Percentiles rank a stretch among this genome's conserved stretches.
Conservation (phyloP, 352 stramenopile genomes). For the Pythium coloratum region DNA sequence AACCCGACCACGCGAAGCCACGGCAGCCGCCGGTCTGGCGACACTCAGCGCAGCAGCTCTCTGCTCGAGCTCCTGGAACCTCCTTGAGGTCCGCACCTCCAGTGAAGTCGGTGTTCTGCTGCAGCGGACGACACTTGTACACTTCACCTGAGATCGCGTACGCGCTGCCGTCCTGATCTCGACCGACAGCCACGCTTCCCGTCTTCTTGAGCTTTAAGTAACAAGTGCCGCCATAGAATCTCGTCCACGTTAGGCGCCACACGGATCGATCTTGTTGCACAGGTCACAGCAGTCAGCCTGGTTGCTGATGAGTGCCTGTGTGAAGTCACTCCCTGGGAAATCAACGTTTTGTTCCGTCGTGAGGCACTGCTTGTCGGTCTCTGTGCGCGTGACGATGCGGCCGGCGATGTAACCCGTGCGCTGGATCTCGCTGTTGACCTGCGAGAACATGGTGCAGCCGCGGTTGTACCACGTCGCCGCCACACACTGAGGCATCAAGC, state of each 20-base stretch:
- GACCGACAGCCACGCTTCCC: not conserved
- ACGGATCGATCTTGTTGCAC: conserved; percentile 29
- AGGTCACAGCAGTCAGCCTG: conserved; percentile 28
- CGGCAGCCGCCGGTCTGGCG: not conserved
- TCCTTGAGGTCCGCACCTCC: not conserved
- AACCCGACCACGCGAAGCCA: not conserved
- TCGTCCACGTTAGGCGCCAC: conserved; percentile 46
- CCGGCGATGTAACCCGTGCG: not conserved
- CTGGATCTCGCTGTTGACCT: too few species aligned
- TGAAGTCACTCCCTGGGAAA: not conserved
- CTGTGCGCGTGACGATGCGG: not conserved
- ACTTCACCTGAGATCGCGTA: conserved; percentile 5
- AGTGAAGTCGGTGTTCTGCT: not conserved
- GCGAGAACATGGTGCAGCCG: too few species aligned
- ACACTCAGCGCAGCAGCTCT: conserved; percentile 10
- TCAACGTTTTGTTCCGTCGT: not conserved
- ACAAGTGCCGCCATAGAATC: conserved; percentile 31
- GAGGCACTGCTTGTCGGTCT: not conserved
- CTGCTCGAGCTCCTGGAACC: not conserved
- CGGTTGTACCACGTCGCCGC: too few species aligned
- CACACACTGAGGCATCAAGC: too few species aligned
- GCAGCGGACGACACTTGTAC: not conserved
- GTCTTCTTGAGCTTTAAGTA: conserved; percentile 16
- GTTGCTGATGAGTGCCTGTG: not conserved
- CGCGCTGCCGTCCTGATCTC: not conserved